Evolutionary conservation across 1,284 basidiomycete species (phyloP), one percentile per base, ranked within the genome.

Genomic region (Irpex sp.): DNA sequence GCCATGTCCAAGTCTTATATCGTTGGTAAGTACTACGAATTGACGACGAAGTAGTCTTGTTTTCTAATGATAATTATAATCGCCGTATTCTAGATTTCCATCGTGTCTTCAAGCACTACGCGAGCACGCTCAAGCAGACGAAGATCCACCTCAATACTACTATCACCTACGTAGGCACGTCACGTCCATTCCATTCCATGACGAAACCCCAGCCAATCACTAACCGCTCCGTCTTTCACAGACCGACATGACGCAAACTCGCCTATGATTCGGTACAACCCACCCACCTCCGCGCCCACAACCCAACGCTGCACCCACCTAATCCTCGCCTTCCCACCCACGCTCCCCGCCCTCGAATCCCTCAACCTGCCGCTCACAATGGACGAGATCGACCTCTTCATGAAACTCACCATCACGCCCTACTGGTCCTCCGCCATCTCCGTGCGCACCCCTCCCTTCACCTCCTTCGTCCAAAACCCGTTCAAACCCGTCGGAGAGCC

Each of bases 301-400:
- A 26, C 26, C 9, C 58, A 60, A 48, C n/a, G 17, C 6, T 60
- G 58, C 47, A 19, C 58, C 2, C 8, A 51, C 6, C n/a, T 60
- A 2, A 34, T 60, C 40, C 17, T 60, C 19, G 58, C 58, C 40
- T 60, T 60, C 26, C 58, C 58, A 17, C 58, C 58, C 21, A 52
- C 48, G n/a, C 47, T 37, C 17, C 5, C 6, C 7, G 26, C 8
- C 15, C 58, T 60, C 8, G 8, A 13, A 6, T 17, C 40, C 7
- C 9, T 48, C 31, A 34, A 51, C 48, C 15, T 60, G 26, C 38
- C 40, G 15, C 58, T 60, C 47, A 21, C 44, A 2, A n/a, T 26
- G 8, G 13, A 26, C n/a, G 58, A 60, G 31, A 26, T 11, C 1
- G 19, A 49, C 17, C 44, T 60, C 19, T 60, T 60, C 34, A 19